These are phyloP conservation scores for Neocatenulostroma microsporum DNA, from an alignment of 2,329 filamentous ascomycete genomes.

Conservation along the genomic window DNA sequence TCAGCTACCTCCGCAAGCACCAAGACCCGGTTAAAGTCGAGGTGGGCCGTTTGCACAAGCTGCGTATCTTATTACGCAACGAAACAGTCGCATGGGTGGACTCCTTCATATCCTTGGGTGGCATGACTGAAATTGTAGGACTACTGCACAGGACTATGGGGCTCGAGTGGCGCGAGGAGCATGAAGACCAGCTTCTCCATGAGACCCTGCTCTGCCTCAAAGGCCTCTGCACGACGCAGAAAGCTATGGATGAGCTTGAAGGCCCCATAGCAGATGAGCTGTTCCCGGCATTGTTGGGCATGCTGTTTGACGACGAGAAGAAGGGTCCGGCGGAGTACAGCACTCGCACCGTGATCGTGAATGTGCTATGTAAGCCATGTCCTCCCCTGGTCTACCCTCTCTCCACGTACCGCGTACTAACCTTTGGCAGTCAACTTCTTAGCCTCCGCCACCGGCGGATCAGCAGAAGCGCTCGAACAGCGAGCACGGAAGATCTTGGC, in stretches of 20 bases:
- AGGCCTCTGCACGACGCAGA: slow-evolving; percentile 82
- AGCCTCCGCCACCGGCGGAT: slow-evolving; percentile 48
- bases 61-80: slow-evolving; percentile 80
- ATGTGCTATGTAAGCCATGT: slow-evolving; percentile 55
- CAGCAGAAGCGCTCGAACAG: slow-evolving; percentile 41
- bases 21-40: slow-evolving; percentile 77
- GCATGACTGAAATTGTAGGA: slow-evolving; percentile 84
- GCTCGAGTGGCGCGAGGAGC: slow-evolving; percentile 96
- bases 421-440: slow-evolving; percentile 61
- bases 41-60: slow-evolving; percentile 90
- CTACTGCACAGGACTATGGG: slow-evolving; percentile 87
- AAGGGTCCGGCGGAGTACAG: slow-evolving; percentile 96
- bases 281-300: slow-evolving; percentile 75
- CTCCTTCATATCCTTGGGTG: slow-evolving; percentile 77
- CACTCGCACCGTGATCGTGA: slow-evolving; percentile 82
- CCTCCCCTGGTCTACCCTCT: neutral
- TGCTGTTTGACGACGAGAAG: slow-evolving; percentile 96
- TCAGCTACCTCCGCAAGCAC: slow-evolving; percentile 72
- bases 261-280: slow-evolving; percentile 70
- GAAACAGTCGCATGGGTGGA: slow-evolving; percentile 96
- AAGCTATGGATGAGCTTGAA: slow-evolving; percentile 73
- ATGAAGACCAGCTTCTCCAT: slow-evolving; percentile 87
- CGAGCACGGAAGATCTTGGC: slow-evolving; percentile 66
- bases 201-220: slow-evolving; percentile 91
- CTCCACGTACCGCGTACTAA: slow-evolving; percentile 11